Percentiles rank a stretch among this genome's conserved stretches.
phyloP scores from a whole-genome alignment of 495 filamentous ascomycete genomes.

The Lophium mytilinum region DNA sequence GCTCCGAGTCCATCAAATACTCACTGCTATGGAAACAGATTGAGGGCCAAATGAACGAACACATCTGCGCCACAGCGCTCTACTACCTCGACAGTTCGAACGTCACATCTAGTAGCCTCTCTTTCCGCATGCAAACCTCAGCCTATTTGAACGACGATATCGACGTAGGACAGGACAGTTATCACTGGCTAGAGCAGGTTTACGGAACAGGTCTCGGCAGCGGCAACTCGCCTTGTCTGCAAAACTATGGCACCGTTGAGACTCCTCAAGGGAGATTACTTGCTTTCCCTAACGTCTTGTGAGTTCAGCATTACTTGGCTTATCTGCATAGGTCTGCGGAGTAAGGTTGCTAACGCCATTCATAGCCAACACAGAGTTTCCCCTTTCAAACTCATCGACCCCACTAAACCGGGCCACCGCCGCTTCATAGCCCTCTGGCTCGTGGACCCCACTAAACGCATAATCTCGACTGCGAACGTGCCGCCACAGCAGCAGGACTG shows the following conservation, averaged over 20 bases:
- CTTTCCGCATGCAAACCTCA: slow-evolving; percentile 35
- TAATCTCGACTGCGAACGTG: slow-evolving; percentile 15
- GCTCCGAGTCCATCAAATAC: neutral
- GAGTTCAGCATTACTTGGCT: too few species aligned
- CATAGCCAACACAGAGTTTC: slow-evolving; percentile 20
- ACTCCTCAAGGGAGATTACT: slow-evolving; percentile 21
- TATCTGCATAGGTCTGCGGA: too few species aligned
- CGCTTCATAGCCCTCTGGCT: slow-evolving; percentile 28
- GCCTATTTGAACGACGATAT: neutral
- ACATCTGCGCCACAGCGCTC: slow-evolving; percentile 29
- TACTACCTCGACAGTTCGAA: slow-evolving; percentile 50
- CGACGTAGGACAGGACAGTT: slow-evolving; percentile 4
- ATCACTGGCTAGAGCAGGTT: slow-evolving; percentile 8
- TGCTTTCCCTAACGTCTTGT: slow-evolving; percentile 28
- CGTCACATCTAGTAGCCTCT: slow-evolving; percentile 46
- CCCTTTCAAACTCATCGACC: slow-evolving; percentile 24
- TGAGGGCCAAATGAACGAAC: slow-evolving; percentile 31
- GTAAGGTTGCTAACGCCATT: too few species aligned
- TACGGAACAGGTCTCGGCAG: slow-evolving; percentile 4
- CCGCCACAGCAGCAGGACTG: slow-evolving; percentile 24
- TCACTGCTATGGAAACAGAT: neutral
- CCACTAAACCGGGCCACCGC: slow-evolving; percentile 24
- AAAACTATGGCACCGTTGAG: slow-evolving; percentile 13
- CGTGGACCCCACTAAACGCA: slow-evolving; percentile 24
- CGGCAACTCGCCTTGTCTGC: neutral